Evolutionary conservation across 352 stramenopile genomes (phyloP).

Genomic region (Globisporangium spinosum): DNA sequence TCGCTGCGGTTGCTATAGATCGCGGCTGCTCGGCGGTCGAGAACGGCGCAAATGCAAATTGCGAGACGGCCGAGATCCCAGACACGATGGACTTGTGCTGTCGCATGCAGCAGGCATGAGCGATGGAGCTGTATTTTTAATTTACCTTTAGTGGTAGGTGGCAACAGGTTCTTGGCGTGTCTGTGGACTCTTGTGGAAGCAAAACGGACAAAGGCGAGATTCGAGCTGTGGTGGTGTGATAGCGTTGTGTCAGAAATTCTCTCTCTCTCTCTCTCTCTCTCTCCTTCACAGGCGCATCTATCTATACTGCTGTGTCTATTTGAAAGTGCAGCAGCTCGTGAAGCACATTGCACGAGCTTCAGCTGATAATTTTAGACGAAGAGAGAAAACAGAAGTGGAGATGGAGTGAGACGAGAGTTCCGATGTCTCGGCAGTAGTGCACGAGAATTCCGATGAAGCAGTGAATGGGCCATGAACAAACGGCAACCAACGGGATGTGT

Average conservation of each 20-base stretch:
- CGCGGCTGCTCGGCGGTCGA: conserved; percentile 7
- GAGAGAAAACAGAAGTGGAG: neutral
- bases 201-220: neutral
- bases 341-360: neutral
- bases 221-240: neutral
- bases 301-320: neutral
- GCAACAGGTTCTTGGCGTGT: neutral
- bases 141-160: neutral
- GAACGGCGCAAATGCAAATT: conserved; percentile 8
- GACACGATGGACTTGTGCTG: conserved; percentile 14
- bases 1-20: neutral
- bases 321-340: neutral
- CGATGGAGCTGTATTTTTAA: conserved; percentile 9
- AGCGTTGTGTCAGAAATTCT: neutral
- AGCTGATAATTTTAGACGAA: neutral
- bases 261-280: neutral
- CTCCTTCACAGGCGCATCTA: neutral
- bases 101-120: conserved; percentile 8
- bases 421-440: no score
- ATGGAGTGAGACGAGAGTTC: no score
- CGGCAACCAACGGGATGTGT: no score
- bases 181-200: neutral
- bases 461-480: no score
- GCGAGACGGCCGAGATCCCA: conserved; percentile 13
- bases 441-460: no score